Evolutionary conservation across 2,329 filamentous ascomycete species (phyloP).

Genomic region (Fusarium beomiforme): DNA sequence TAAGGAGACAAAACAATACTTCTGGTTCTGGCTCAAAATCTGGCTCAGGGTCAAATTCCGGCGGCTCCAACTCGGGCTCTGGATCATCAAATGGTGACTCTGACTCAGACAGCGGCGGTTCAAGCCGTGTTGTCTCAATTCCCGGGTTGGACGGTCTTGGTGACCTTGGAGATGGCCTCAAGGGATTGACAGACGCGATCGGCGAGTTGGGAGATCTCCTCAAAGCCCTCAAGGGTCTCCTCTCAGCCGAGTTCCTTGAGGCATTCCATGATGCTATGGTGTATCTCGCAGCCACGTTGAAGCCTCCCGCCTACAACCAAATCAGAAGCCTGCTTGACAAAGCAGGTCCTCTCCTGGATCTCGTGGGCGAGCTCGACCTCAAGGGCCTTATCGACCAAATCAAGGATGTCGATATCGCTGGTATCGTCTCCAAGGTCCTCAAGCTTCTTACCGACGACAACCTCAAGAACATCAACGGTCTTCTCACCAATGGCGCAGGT

Average conservation of each 20-base stretch:
- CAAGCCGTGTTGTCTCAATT: not conserved
- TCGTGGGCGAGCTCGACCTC: conserved; percentile 47
- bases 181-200: conserved; percentile 39
- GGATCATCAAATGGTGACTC: not conserved
- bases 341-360: conserved; percentile 44
- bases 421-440: conserved; percentile 45
- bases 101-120: not conserved
- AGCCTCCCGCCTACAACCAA: conserved; percentile 49
- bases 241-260: conserved; percentile 53
- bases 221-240: conserved; percentile 45
- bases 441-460: conserved; percentile 46
- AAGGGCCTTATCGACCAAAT: conserved; percentile 47
- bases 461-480: conserved; percentile 47
- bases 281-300: conserved; percentile 51
- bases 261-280: conserved; percentile 54
- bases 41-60: not conserved
- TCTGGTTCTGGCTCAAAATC: not conserved
- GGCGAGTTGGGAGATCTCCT: conserved; percentile 39
- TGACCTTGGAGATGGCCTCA: conserved; percentile 30
- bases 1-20: conserved; percentile 30
- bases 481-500: conserved; percentile 50
- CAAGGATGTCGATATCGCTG: conserved; percentile 45
- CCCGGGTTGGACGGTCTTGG: conserved; percentile 34
- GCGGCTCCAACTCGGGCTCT: not conserved
- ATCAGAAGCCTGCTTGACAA: conserved; percentile 42